Conservation (phyloP, 352 stramenopile species). For the Paralagenidium karlingii region DNA sequence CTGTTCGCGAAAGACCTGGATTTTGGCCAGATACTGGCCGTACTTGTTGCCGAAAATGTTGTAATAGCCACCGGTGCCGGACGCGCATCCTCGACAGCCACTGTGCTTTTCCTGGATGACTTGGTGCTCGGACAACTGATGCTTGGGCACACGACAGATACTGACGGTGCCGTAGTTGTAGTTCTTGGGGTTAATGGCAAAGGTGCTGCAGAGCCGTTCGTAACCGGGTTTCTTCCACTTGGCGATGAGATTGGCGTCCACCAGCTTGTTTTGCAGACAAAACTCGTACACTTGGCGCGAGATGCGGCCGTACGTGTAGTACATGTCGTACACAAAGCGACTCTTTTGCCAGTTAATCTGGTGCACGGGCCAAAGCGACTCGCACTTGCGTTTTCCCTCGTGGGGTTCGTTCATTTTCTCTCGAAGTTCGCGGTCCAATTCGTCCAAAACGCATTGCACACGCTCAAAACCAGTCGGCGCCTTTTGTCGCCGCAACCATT, state of each 20-base stretch:
- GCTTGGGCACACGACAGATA: slow-evolving; percentile 94
- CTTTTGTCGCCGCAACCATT: slow-evolving; percentile 70
- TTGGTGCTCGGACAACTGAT: slow-evolving; percentile 86
- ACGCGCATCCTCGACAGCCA: slow-evolving; percentile 95
- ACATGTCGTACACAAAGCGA: slow-evolving; percentile 99
- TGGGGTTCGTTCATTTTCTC: slow-evolving; percentile 97
- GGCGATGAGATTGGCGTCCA: slow-evolving; percentile 95
- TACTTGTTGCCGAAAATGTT: slow-evolving; percentile 99
- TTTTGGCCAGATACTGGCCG: slow-evolving; percentile 93
- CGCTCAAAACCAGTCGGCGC: slow-evolving; percentile 91
- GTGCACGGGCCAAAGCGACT: slow-evolving; percentile 97
- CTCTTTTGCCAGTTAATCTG: slow-evolving; percentile 99
- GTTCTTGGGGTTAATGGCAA: slow-evolving; percentile 98
- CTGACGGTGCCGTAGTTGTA: slow-evolving; percentile 98
- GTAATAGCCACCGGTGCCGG: slow-evolving; percentile 81
- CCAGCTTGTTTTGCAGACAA: slow-evolving; percentile 89
- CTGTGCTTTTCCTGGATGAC: slow-evolving; percentile 89
- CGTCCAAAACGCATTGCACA: slow-evolving; percentile 92
- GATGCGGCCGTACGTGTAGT: slow-evolving; percentile 95
- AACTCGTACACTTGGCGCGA: slow-evolving; percentile 96
- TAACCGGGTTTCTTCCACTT: slow-evolving; percentile 99
- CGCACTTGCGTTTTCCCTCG: slow-evolving; percentile 94
- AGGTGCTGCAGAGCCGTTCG: slow-evolving; percentile 95
- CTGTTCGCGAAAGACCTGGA: slow-evolving; percentile 90
- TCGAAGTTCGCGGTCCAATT: slow-evolving; percentile 94